Percentiles rank a stretch among this genome's conserved stretches.
Conservation (phyloP, 2,329 filamentous ascomycete genomes). For the Claviceps capensis region DNA sequence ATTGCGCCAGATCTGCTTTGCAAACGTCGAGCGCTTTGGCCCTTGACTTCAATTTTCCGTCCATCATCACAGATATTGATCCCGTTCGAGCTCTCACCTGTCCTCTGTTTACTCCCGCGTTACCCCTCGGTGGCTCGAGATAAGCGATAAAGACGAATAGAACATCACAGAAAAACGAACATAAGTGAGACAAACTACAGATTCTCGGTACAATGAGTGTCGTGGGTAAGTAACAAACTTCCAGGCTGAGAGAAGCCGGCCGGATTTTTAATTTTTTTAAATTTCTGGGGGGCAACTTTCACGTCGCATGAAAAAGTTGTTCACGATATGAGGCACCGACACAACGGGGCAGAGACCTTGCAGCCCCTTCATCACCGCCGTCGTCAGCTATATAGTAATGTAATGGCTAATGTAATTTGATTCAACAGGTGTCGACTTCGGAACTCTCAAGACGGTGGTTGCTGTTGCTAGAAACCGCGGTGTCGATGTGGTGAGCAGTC, state of each 20-base stretch:
- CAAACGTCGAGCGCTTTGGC: background rate
- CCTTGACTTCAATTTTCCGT: background rate
- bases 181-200: conserved; percentile 11
- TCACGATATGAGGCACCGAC: background rate
- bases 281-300: no score
- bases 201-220: conserved; percentile 36
- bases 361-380: background rate
- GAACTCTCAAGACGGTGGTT: conserved; percentile 92
- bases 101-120: conserved; percentile 1
- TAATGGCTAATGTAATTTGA: conserved; percentile 6
- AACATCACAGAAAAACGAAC: background rate
- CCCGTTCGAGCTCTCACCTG: background rate
- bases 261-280: background rate
- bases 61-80: background rate
- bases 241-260: background rate
- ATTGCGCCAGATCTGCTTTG: background rate
- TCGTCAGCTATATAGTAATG: background rate
- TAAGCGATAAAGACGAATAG: conserved; percentile 4
- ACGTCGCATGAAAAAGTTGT: background rate
- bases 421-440: conserved; percentile 69
- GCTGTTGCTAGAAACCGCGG: conserved; percentile 96
- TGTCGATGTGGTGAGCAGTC: conserved; percentile 83
- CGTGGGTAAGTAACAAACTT: conserved; percentile 30
- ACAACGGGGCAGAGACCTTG: background rate
- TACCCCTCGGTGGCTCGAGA: conserved; percentile 1